Conservation (phyloP, 2,329 filamentous ascomycete genomes). For the Epichloe elymi region DNA sequence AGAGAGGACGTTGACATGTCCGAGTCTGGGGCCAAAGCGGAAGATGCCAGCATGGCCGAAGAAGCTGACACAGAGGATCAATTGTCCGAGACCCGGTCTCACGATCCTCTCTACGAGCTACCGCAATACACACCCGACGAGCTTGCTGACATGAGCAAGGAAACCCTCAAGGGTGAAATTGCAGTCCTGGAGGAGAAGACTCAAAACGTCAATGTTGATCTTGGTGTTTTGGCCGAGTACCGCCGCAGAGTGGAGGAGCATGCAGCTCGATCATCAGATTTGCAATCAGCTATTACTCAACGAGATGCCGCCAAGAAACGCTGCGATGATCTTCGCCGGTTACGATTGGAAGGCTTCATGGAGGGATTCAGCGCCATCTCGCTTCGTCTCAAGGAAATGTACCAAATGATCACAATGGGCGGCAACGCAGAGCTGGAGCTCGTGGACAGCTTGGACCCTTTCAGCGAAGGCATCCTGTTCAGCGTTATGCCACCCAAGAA, state of each 20-base stretch:
- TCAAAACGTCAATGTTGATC: slow-evolving; percentile 75
- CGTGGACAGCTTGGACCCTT: slow-evolving; percentile 90
- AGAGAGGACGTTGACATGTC: slow-evolving; percentile 23
- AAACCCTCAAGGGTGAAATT: slow-evolving; percentile 47
- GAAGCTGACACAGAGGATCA: slow-evolving; percentile 12
- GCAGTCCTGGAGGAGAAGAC: slow-evolving; percentile 55
- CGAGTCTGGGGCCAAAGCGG: slow-evolving; percentile 18
- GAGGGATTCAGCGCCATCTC: slow-evolving; percentile 93
- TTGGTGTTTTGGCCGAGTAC: slow-evolving; percentile 80
- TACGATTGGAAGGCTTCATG: slow-evolving; percentile 95
- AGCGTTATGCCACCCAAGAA: slow-evolving; percentile 99
- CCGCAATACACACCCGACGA: slow-evolving; percentile 67
- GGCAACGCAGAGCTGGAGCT: slow-evolving; percentile 96
- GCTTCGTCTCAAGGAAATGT: slow-evolving; percentile 95
- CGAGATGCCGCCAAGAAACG: slow-evolving; percentile 85
- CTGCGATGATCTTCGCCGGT: slow-evolving; percentile 78
- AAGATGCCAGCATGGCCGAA: slow-evolving; percentile 11
- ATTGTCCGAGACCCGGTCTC: slow-evolving; percentile 14
- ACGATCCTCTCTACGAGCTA: slow-evolving; percentile 41
- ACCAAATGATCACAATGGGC: slow-evolving; percentile 99
- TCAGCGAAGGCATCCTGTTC: slow-evolving; percentile 93
- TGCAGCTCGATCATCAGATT: slow-evolving; percentile 66
- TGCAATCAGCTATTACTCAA: slow-evolving; percentile 61
- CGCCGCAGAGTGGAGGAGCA: slow-evolving; percentile 76
- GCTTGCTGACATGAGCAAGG: slow-evolving; percentile 52